These are phyloP conservation scores for Astragalus membranaceus DNA, from an alignment of 306 rosid genomes.

Conservation along the genomic window DNA sequence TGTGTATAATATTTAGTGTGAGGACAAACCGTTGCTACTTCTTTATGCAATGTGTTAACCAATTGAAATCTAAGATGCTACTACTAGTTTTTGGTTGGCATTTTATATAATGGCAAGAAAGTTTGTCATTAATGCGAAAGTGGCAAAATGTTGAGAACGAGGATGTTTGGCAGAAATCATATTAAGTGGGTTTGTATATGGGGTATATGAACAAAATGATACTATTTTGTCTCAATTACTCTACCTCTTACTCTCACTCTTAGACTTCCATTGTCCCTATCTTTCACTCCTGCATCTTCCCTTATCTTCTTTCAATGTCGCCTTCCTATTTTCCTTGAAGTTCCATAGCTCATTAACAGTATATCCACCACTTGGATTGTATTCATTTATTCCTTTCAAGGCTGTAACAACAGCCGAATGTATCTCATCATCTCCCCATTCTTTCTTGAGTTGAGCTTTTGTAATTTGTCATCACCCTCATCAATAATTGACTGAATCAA, in stretches of 20 bases:
- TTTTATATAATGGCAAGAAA: too few species aligned
- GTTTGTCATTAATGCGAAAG: background rate
- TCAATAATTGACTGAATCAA: constrained; percentile 51
- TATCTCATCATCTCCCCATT: constrained; percentile 82
- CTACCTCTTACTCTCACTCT: too few species aligned
- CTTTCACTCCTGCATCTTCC: too few species aligned
- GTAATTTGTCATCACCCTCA: constrained; percentile 62
- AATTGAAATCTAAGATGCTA: too few species aligned
- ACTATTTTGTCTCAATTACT: too few species aligned
- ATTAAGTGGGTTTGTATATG: background rate
- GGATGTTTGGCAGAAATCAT: background rate
- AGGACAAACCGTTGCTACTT: background rate
- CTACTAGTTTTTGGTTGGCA: too few species aligned
- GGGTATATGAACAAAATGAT: background rate
- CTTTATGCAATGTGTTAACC: background rate
- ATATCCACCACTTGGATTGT: constrained; percentile 81
- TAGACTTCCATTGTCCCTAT: too few species aligned
- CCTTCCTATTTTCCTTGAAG: constrained; percentile 72
- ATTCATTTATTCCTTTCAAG: constrained; percentile 64
- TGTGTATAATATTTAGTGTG: background rate
- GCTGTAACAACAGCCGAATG: constrained; percentile 50
- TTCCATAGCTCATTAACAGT: constrained; percentile 68
- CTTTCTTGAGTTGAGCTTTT: constrained; percentile 53
- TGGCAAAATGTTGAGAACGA: background rate
- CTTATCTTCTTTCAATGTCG: constrained; percentile 93